phyloP scores from a whole-genome alignment of 1,284 basidiomycete species.

The Vanrija pseudolonga region DNA sequence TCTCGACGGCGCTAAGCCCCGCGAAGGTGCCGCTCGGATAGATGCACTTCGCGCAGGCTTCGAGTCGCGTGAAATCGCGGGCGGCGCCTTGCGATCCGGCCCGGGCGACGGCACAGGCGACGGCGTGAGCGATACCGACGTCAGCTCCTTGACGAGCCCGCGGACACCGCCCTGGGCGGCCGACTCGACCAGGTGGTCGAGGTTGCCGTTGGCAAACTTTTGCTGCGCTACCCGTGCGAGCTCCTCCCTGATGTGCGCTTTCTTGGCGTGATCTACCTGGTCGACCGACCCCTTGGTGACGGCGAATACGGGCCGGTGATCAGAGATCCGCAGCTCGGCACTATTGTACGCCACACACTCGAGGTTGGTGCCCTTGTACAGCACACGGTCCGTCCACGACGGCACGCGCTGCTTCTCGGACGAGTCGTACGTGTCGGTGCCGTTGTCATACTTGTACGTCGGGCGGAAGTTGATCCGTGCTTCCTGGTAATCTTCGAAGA shows the following conservation, averaged over 20 bases:
- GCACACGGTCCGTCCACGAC: slow-evolving; percentile 95
- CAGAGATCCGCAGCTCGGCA: slow-evolving; percentile 80
- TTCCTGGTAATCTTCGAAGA: slow-evolving; percentile 82
- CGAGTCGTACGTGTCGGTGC: slow-evolving; percentile 80
- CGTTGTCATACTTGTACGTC: slow-evolving; percentile 54
- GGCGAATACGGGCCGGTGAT: slow-evolving; percentile 92
- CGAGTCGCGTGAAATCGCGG: slow-evolving; percentile 9
- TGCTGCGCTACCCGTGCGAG: slow-evolving; percentile 7
- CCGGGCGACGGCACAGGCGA: background rate
- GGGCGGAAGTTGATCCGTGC: slow-evolving; percentile 72
- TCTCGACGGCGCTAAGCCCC: background rate
- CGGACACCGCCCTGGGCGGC: slow-evolving; percentile 20
- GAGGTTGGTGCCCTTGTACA: slow-evolving; percentile 65
- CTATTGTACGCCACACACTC: slow-evolving; percentile 50
- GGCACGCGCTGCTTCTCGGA: slow-evolving; percentile 95
- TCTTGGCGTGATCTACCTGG: slow-evolving; percentile 72
- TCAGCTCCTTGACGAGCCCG: slow-evolving; percentile 22
- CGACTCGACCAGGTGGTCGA: slow-evolving; percentile 13
- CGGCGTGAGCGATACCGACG: slow-evolving; percentile 3
- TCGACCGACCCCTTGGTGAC: slow-evolving; percentile 73
- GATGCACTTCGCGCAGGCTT: slow-evolving; percentile 1
- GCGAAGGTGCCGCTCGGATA: background rate
- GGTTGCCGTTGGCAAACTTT: background rate
- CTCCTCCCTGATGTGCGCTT: slow-evolving; percentile 45
- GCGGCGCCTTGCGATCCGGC: slow-evolving; percentile 4